Conservation (phyloP, 352 stramenopile species). For the Pythium rishiriense region DNA sequence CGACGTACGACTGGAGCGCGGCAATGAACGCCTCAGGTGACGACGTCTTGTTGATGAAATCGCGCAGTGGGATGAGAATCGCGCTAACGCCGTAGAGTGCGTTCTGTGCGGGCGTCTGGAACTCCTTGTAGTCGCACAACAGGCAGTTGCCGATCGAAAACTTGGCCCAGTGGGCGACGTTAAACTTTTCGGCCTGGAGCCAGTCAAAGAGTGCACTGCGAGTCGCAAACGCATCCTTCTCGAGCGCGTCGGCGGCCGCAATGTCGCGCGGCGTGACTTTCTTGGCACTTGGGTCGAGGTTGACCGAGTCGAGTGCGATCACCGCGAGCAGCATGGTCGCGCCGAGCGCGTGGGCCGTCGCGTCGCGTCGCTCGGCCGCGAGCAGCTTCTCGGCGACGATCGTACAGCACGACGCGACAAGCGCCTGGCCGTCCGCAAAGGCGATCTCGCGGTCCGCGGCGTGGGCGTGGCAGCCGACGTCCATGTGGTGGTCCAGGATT, state of each 20-base stretch:
- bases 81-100: slow-evolving; percentile 57
- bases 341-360: slow-evolving; percentile 36
- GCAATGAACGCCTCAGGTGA: slow-evolving; percentile 30
- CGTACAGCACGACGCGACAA: slow-evolving; percentile 76
- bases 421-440: slow-evolving; percentile 62
- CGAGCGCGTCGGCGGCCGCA: slow-evolving; percentile 38
- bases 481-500: slow-evolving; percentile 82
- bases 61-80: slow-evolving; percentile 55
- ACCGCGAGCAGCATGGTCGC: slow-evolving; percentile 77
- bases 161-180: slow-evolving; percentile 50
- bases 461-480: slow-evolving; percentile 48
- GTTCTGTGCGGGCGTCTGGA: slow-evolving; percentile 30
- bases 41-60: slow-evolving; percentile 49
- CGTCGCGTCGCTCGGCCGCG: not conserved
- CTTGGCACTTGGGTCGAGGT: slow-evolving; percentile 70
- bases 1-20: slow-evolving; percentile 40
- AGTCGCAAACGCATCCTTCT: slow-evolving; percentile 42
- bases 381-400: slow-evolving; percentile 72
- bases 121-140: slow-evolving; percentile 83
- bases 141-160: slow-evolving; percentile 73
- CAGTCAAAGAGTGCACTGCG: slow-evolving; percentile 58
- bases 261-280: slow-evolving; percentile 75
- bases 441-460: slow-evolving; percentile 55
- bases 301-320: slow-evolving; percentile 79
- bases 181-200: slow-evolving; percentile 73